Evolutionary conservation across 2,329 filamentous ascomycete species (phyloP), one percentile per base, ranked within the genome.

Genomic region (Penicillium sp.): DNA sequence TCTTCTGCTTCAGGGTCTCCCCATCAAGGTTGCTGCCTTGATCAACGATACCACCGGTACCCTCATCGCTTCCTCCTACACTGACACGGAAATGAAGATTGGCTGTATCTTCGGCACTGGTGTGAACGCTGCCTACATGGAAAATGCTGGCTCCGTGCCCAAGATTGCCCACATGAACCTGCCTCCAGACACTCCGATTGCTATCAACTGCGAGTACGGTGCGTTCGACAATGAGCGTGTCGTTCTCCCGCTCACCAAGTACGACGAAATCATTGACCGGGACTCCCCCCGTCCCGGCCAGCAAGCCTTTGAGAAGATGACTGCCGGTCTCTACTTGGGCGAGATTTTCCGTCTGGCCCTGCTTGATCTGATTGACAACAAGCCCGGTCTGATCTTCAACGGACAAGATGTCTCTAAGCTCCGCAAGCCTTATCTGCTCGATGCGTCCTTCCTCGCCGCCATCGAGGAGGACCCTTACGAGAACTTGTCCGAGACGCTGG

Each of bases 21-120:
- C 91, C 40, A 94, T 97, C 73, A 95, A 90, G 73, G 77, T 97
- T 48, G 87, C 86, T 25, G 93, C 93, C 33, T 73, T 98, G 68
- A 93, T 97, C 73, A 98, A 98, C 69, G 93, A 98, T 69, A 98
- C 93, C 41, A 97, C 91, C 13, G 93, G 93, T 62, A 98, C 93
- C 29, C 76, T 98, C 62, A 95, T 98, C 63, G 93, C 93, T 52
- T 97, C 91, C 26, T 86, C 89, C 28, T 98, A 98, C 73, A 97
- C 91, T n/a, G 90, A 98, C 66, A 76, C 84, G 39, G 82, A 84
- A 59, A 94, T 96, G 81, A 90, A 84, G 73, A 93, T 97, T 62
- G 93, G 93, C 47, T 96, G 91, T 72, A 98, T 98, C 66, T 98
- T 98, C 63, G 93, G 93, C 61, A 98, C 93, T 9, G 93, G 93